phyloP scores from a whole-genome alignment of 768 basidiomycete species.

The Pholiota conissans region DNA sequence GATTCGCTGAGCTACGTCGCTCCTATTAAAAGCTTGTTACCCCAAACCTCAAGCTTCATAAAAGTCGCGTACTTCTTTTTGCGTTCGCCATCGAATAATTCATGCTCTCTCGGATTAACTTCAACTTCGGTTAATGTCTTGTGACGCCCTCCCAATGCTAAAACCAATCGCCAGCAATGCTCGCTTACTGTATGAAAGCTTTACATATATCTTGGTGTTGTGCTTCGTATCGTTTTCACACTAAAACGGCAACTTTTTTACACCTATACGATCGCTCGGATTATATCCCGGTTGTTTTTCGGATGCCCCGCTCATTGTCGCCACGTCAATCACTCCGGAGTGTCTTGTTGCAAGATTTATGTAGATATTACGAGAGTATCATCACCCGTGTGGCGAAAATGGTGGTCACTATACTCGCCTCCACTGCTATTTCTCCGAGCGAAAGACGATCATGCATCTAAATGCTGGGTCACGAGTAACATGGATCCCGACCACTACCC shows the following conservation, averaged over 20 bases:
- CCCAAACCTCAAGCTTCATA: slow-evolving; percentile 11
- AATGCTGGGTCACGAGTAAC: slow-evolving; percentile 14
- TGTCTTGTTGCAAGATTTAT: slow-evolving; percentile 5
- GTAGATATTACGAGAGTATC: not conserved
- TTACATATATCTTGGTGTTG: not conserved
- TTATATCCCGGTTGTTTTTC: slow-evolving; percentile 30
- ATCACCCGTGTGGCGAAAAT: not conserved
- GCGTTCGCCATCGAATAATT: not conserved
- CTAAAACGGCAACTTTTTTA: slow-evolving; percentile 13
- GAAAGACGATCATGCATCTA: slow-evolving; percentile 6
- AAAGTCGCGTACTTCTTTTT: slow-evolving; percentile 5
- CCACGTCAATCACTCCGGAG: slow-evolving; percentile 26
- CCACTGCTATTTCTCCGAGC: slow-evolving; percentile 18
- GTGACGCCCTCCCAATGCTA: slow-evolving; percentile 3
- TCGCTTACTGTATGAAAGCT: not conserved
- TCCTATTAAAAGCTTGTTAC: slow-evolving; percentile 16
- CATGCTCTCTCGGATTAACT: slow-evolving; percentile 12
- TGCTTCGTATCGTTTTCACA: not conserved
- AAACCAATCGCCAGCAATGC: slow-evolving; percentile 2
- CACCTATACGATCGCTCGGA: slow-evolving; percentile 18
- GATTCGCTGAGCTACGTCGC: slow-evolving; percentile 1
- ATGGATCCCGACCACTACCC: slow-evolving; percentile 22
- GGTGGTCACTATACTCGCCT: slow-evolving; percentile 3
- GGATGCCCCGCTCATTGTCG: slow-evolving; percentile 11
- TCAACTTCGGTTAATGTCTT: slow-evolving; percentile 5